Conservation (phyloP, 306 rosid genomes). For the Comarum palustre region DNA sequence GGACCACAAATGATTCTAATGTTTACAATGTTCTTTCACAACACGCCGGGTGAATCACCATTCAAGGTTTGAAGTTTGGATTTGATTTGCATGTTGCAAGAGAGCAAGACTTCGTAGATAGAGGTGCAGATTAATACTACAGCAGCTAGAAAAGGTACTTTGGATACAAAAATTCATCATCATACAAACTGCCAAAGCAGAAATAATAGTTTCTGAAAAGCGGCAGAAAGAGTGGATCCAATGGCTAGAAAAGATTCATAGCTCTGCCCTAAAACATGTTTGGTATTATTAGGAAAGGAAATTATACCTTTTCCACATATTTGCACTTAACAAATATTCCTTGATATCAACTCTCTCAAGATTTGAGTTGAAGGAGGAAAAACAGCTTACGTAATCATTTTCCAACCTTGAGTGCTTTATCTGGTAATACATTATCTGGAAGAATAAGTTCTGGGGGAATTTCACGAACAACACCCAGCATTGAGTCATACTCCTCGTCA, state of each 20-base stretch:
- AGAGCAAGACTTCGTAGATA: neutral
- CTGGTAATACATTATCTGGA: constrained; percentile 65
- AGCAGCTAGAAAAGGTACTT: constrained; percentile 20
- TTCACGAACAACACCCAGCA: constrained; percentile 62
- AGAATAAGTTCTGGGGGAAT: constrained; percentile 56
- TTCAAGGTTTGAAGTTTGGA: neutral
- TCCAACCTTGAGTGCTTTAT: constrained; percentile 49
- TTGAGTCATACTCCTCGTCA: constrained; percentile 65
- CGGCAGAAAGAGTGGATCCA: constrained; percentile 30
- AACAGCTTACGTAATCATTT: constrained; percentile 20
- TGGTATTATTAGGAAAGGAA: constrained; percentile 66
- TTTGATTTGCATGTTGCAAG: neutral
- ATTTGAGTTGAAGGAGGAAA: constrained; percentile 26
- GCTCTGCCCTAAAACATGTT: constrained; percentile 44
- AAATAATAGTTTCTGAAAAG: constrained; percentile 26
- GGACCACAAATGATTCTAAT: neutral
- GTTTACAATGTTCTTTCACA: neutral
- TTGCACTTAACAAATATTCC: constrained; percentile 38
- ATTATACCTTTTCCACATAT: constrained; percentile 49
- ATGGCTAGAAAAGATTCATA: constrained; percentile 32
- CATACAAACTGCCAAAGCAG: constrained; percentile 40
- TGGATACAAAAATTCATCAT: constrained; percentile 33
- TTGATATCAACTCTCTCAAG: constrained; percentile 39
- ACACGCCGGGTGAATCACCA: too few relatives aligned
- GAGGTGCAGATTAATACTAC: neutral